A percentile compares a stretch with the other conserved stretches of the same genome.
These are phyloP conservation scores for Paramecium bursaria DNA, from an alignment of 73 alveolate species.

Conservation along the genomic window DNA sequence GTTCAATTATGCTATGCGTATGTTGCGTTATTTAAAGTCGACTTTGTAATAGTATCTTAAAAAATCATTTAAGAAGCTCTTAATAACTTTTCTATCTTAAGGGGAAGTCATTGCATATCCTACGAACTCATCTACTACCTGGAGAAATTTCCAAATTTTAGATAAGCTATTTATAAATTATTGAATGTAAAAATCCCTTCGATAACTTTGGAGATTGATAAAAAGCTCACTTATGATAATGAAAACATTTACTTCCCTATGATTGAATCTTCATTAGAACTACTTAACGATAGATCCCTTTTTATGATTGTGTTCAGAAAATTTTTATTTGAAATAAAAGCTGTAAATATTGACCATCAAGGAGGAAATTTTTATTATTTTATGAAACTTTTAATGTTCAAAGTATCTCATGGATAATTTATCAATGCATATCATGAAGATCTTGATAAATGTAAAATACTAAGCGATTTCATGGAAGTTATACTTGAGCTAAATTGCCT, in stretches of 20 bases:
- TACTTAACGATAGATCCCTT: not conserved
- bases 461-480: conserved; percentile 1
- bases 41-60: conserved; percentile 4
- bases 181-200: not conserved
- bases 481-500: not conserved
- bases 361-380: not conserved
- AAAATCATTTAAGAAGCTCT: not conserved
- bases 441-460: conserved; percentile 3
- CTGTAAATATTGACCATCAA: not conserved
- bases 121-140: conserved; percentile 2
- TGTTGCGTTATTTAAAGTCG: no score
- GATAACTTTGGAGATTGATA: conserved; percentile 10
- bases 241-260: conserved; percentile 27
- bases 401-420: not conserved
- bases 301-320: conserved; percentile 1
- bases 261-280: not conserved
- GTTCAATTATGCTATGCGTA: conserved; percentile 25
- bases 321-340: not conserved
- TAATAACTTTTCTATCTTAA: not conserved
- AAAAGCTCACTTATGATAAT: not conserved
- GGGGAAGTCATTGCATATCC: not conserved
- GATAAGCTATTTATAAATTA: not conserved
- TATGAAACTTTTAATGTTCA: no score
- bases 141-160: not conserved
- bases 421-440: conserved; percentile 29